Evolutionary conservation across 2,329 filamentous ascomycete species (phyloP).

Genomic region (Botryotinia narcissicola): DNA sequence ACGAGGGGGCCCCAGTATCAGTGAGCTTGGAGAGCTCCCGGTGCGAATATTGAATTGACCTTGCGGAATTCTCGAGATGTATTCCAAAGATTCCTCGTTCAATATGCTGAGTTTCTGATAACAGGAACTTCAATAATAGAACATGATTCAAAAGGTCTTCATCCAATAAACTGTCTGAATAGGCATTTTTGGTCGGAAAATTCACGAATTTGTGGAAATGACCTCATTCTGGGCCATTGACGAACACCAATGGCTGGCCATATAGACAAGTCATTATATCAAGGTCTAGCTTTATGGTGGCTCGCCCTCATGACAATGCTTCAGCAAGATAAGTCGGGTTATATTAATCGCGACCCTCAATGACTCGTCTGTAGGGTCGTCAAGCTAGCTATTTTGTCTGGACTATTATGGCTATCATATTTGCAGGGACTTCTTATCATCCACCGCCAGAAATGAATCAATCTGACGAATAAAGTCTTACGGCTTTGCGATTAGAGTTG

Average conservation of each 20-base stretch:
- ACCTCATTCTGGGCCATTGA: accelerated
- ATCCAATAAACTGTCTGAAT: neutral
- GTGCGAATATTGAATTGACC: neutral
- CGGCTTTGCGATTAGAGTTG: neutral
- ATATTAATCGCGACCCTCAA: neutral
- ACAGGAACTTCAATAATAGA: neutral
- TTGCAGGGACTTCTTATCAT: neutral
- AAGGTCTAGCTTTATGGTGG: neutral
- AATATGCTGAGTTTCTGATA: neutral
- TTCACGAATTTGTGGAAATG: neutral
- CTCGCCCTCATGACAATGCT: neutral
- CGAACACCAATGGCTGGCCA: neutral
- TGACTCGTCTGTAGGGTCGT: neutral
- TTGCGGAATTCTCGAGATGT: neutral
- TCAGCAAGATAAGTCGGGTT: neutral
- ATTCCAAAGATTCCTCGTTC: neutral
- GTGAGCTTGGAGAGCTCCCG: neutral
- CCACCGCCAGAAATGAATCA: neutral
- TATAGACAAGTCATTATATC: neutral
- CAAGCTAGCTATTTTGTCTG: neutral
- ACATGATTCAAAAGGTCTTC: accelerated
- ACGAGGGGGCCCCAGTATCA: neutral
- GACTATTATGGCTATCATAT: accelerated
- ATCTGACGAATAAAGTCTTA: neutral
- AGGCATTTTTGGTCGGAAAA: neutral